Evolutionary conservation across 768 basidiomycete species (phyloP).

Genomic region (Leccinellum rugosiceps): DNA sequence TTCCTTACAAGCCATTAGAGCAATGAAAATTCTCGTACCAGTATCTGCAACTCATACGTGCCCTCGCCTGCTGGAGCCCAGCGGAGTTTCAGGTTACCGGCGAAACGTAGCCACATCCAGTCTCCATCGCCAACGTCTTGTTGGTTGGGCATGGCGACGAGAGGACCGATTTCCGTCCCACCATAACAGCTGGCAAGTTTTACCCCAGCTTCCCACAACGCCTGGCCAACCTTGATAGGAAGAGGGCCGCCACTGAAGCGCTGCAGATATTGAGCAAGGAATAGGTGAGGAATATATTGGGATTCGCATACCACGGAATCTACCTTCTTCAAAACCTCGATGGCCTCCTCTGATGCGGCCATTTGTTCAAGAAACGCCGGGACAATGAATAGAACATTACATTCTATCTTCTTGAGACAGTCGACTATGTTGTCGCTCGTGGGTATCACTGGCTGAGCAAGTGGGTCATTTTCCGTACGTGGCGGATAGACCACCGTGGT

Average conservation of each 20-base stretch:
- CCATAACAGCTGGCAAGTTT: conserved; percentile 35
- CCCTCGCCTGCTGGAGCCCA: conserved; percentile 34
- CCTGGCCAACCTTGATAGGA: conserved; percentile 34
- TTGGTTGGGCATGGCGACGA: not conserved
- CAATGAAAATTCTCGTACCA: conserved; percentile 24
- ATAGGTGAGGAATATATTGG: too few species aligned
- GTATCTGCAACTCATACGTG: conserved; percentile 36
- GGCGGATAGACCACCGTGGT: conserved; percentile 28
- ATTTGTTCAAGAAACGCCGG: conserved; percentile 40
- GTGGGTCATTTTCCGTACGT: conserved; percentile 13
- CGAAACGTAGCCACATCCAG: conserved; percentile 37
- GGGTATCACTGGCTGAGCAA: conserved; percentile 33
- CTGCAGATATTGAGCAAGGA: too few species aligned
- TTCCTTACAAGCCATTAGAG: not conserved
- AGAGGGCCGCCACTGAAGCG: conserved; percentile 38
- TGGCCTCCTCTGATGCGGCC: conserved; percentile 21
- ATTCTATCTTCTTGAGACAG: conserved; percentile 27
- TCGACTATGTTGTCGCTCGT: conserved; percentile 40
- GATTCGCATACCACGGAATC: conserved; percentile 28
- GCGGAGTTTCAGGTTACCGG: conserved; percentile 19
- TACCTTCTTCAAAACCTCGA: conserved; percentile 25
- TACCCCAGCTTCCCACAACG: conserved; percentile 33
- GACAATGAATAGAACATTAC: conserved; percentile 32
- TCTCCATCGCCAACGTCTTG: conserved; percentile 19
- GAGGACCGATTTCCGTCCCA: conserved; percentile 29